Conservation (phyloP, 2,329 filamentous ascomycete species). For the Talaromyces funiculosus region DNA sequence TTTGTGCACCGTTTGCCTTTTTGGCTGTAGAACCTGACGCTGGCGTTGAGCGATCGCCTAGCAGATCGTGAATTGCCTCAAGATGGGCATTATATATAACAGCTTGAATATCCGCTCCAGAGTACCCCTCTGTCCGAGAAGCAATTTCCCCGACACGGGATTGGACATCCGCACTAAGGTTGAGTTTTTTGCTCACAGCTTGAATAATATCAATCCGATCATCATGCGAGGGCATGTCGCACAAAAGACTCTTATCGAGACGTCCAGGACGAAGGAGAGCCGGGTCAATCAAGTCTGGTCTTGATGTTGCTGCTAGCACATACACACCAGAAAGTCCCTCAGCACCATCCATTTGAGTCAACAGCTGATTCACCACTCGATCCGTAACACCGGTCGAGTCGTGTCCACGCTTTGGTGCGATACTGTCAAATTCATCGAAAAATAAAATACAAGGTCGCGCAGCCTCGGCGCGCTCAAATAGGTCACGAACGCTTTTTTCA, state of each 20-base stretch:
- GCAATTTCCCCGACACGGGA: slow-evolving; percentile 68
- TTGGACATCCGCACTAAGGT: slow-evolving; percentile 62
- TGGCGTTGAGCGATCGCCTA: slow-evolving; percentile 50
- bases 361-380: slow-evolving; percentile 92
- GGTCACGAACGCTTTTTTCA: slow-evolving; percentile 89
- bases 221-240: slow-evolving; percentile 66
- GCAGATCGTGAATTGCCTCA: slow-evolving; percentile 90
- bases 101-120: slow-evolving; percentile 89
- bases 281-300: slow-evolving; percentile 93
- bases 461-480: slow-evolving; percentile 85
- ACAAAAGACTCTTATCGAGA: slow-evolving; percentile 87
- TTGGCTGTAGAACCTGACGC: slow-evolving; percentile 33
- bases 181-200: slow-evolving; percentile 76
- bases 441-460: slow-evolving; percentile 92
- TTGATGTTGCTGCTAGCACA: slow-evolving; percentile 85
- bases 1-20: slow-evolving; percentile 6
- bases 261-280: slow-evolving; percentile 85
- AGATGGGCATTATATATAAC: slow-evolving; percentile 94
- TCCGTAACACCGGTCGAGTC: slow-evolving; percentile 98
- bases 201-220: slow-evolving; percentile 85
- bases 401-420: slow-evolving; percentile 93
- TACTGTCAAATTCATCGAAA: slow-evolving; percentile 98
- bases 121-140: slow-evolving; percentile 76
- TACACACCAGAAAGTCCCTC: slow-evolving; percentile 94
- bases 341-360: slow-evolving; percentile 98